Evolutionary conservation across 495 filamentous ascomycete genomes (phyloP).

Genomic region (Lophiotrema nucula): DNA sequence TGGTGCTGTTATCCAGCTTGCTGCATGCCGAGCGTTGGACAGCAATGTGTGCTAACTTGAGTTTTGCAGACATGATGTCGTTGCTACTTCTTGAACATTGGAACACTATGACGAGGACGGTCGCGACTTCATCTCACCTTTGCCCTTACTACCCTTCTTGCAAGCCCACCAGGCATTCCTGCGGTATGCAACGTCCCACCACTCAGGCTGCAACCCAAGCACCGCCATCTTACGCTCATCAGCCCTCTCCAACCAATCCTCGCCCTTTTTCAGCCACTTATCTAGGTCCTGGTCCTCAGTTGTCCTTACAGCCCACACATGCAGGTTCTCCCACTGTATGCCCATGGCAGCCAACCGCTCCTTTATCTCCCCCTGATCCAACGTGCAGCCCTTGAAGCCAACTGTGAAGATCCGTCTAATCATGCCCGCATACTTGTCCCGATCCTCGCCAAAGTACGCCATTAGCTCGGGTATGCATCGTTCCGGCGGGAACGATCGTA

Average conservation of each 20-base stretch:
- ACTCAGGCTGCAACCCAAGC: background rate
- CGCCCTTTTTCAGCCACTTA: background rate
- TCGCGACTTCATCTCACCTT: too few species aligned
- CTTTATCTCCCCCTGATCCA: background rate
- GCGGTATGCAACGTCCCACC: background rate
- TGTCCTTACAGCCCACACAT: background rate
- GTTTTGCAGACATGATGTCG: too few species aligned
- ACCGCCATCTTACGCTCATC: background rate
- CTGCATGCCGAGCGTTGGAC: too few species aligned
- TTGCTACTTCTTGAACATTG: too few species aligned
- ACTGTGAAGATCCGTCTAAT: conserved; percentile 4
- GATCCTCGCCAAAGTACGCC: background rate
- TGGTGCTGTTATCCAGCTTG: too few species aligned
- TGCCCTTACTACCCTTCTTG: background rate
- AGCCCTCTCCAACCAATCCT: background rate
- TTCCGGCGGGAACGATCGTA: background rate
- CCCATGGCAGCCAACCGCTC: background rate
- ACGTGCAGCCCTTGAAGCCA: background rate
- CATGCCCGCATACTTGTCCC: background rate
- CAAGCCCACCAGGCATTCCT: background rate
- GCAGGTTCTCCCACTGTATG: background rate
- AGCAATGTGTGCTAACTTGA: too few species aligned
- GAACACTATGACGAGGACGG: too few species aligned
- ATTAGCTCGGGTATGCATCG: background rate
- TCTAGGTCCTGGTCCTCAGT: background rate